phyloP scores from a whole-genome alignment of 129 eudicot genomes.

The Apium graveolens region DNA sequence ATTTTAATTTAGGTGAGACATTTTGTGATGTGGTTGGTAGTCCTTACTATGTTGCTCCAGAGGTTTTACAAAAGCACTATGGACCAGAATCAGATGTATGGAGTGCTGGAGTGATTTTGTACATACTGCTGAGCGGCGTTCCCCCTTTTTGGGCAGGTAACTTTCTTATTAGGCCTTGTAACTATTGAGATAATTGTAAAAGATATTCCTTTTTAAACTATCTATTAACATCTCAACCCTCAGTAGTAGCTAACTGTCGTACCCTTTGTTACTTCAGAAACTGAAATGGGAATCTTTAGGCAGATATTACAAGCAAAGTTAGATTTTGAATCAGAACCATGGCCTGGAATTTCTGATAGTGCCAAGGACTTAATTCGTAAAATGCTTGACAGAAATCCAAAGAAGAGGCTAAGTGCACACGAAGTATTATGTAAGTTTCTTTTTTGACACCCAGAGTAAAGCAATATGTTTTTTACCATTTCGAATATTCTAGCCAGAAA shows the following conservation, averaged over 20 bases:
- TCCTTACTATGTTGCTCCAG: constrained; percentile 96
- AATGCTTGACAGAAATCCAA: constrained; percentile 87
- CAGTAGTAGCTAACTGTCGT: constrained; percentile 10
- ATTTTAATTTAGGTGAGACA: constrained; percentile 48
- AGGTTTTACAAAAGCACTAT: constrained; percentile 78
- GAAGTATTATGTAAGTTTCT: constrained; percentile 77
- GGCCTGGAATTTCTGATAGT: constrained; percentile 80
- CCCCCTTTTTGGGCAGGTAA: constrained; percentile 99
- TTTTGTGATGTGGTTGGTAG: constrained; percentile 87
- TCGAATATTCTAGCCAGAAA: neutral
- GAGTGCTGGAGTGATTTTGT: constrained; percentile 93
- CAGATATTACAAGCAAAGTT: constrained; percentile 72
- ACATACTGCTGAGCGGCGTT: constrained; percentile 78
- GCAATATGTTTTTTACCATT: neutral
- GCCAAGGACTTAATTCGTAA: constrained; percentile 85
- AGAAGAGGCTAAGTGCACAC: constrained; percentile 80
- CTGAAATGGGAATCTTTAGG: constrained; percentile 86
- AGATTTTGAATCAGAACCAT: constrained; percentile 87
- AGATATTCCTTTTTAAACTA: neutral
- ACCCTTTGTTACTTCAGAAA: constrained; percentile 43
- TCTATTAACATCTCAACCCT: neutral
- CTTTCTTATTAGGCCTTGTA: neutral
- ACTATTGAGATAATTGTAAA: neutral
- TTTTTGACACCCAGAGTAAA: constrained; percentile 8
- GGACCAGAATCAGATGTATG: constrained; percentile 97